Percentiles rank a stretch among this genome's conserved stretches.
These are phyloP conservation scores for Kondoa malvinella DNA, from an alignment of 768 basidiomycete genomes.

Conservation along the genomic window DNA sequence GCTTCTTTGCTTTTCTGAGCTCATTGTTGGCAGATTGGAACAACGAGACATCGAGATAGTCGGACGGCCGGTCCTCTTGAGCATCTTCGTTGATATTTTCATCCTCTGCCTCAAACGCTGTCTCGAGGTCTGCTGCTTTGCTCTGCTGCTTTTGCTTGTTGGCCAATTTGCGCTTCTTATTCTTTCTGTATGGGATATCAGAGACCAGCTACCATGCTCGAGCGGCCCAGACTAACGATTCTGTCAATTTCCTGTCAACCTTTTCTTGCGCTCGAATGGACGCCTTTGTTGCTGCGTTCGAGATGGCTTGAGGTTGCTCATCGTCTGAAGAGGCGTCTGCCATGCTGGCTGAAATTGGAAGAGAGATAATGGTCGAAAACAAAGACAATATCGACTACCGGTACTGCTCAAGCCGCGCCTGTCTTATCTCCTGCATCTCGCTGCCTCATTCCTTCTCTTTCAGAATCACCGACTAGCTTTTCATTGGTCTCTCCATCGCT, in stretches of 20 bases:
- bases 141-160: neutral
- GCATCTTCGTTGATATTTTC: neutral
- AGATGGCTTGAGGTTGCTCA: slow-evolving; percentile 1
- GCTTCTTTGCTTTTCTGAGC: neutral
- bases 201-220: neutral
- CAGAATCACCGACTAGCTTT: neutral
- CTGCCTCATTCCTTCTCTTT: too few species aligned
- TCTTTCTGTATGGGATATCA: neutral
- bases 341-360: neutral
- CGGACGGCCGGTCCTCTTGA: neutral
- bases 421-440: too few species aligned
- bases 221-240: neutral
- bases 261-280: neutral
- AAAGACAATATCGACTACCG: neutral
- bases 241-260: neutral
- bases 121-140: neutral
- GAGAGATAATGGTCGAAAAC: neutral
- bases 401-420: too few species aligned
- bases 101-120: neutral
- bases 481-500: too few species aligned
- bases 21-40: neutral
- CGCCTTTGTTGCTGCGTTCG: neutral
- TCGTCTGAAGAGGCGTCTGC: neutral
- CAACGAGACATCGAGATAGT: neutral
- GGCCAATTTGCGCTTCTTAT: neutral